Conservation (phyloP, 2,329 filamentous ascomycete genomes). For the Colletotrichum filicis region DNA sequence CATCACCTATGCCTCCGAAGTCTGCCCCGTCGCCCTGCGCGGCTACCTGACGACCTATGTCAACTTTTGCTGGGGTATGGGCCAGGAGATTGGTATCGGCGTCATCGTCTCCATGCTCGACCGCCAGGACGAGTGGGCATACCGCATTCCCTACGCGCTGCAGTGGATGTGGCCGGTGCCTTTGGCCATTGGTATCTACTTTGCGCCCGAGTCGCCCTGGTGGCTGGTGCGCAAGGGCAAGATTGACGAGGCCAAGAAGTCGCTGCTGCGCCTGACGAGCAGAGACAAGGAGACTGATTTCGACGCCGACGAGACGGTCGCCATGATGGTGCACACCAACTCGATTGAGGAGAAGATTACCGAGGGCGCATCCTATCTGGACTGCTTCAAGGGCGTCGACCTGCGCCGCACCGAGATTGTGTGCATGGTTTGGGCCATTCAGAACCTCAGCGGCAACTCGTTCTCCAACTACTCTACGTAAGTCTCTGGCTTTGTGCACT, state of each 20-base stretch:
- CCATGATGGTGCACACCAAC: constrained; percentile 94
- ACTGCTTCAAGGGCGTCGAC: constrained; percentile 86
- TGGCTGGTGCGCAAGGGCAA: constrained; percentile 78
- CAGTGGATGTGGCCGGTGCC: constrained; percentile 85
- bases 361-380: constrained; percentile 77
- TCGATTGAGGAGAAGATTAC: constrained; percentile 83
- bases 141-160: constrained; percentile 76
- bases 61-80: constrained; percentile 77
- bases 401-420: constrained; percentile 80
- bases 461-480: constrained; percentile 74
- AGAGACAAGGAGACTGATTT: constrained; percentile 74
- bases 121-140: constrained; percentile 75
- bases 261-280: constrained; percentile 74
- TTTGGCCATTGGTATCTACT: constrained; percentile 71
- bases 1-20: constrained; percentile 76
- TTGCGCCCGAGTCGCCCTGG: constrained; percentile 79
- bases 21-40: constrained; percentile 77
- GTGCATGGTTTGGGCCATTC: constrained; percentile 72
- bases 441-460: constrained; percentile 71
- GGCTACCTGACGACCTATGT: constrained; percentile 80
- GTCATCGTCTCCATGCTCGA: constrained; percentile 76
- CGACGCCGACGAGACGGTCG: constrained; percentile 84
- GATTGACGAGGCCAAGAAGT: constrained; percentile 72
- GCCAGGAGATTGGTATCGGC: constrained; percentile 78
- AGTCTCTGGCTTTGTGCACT: neutral